These are phyloP conservation scores for Neofusicoccum cordaticola DNA, from an alignment of 2,329 filamentous ascomycete genomes.

Conservation along the genomic window DNA sequence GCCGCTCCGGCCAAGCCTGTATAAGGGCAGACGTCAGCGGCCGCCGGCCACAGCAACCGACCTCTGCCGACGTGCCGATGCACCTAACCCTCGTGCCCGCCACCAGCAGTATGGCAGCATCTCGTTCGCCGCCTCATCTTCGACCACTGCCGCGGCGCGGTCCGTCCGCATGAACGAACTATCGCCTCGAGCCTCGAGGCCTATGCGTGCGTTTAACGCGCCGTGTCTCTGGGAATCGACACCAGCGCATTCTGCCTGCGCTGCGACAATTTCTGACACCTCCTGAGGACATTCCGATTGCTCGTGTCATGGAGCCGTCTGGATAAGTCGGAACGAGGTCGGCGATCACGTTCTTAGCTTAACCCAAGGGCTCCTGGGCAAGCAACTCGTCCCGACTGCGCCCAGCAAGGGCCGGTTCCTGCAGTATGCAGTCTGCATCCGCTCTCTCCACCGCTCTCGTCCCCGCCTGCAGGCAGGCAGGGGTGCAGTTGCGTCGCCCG, in stretches of 20 bases:
- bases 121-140: conserved; percentile 2
- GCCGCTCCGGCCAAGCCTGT: background rate
- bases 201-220: background rate
- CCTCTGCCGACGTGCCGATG: background rate
- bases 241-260: background rate
- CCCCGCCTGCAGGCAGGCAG: background rate
- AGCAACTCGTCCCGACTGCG: background rate
- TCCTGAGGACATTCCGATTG: background rate
- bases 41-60: background rate
- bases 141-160: background rate
- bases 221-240: background rate
- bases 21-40: background rate
- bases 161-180: background rate
- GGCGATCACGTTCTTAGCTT: background rate
- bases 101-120: background rate
- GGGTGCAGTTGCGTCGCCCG: background rate
- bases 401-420: conserved; percentile 10
- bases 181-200: background rate
- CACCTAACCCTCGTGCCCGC: too few species aligned
- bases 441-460: background rate
- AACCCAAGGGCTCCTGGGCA: background rate
- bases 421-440: background rate
- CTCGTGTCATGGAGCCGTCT: background rate
- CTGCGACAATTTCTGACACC: background rate
- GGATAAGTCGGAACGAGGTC: conserved; percentile 1